Conservation (phyloP, 768 basidiomycete species). For the Amanita inopinata region DNA sequence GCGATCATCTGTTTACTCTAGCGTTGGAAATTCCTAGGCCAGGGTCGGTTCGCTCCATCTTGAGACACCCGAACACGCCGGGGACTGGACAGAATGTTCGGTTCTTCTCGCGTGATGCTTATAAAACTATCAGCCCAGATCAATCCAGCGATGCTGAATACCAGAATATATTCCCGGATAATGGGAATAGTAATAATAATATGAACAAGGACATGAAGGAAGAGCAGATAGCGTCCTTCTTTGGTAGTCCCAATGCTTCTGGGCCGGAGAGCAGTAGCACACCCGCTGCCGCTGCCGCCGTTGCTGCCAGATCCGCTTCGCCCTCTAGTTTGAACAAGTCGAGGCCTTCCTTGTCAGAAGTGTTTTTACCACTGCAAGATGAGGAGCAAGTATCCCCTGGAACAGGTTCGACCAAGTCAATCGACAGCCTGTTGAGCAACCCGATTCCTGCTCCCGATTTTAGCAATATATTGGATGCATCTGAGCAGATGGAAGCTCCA, state of each 20-base stretch:
- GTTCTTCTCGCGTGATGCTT: constrained; percentile 65
- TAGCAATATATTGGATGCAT: constrained; percentile 49
- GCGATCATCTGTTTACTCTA: constrained; percentile 1
- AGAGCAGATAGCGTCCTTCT: constrained; percentile 17
- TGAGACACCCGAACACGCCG: constrained; percentile 61
- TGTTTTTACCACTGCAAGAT: constrained; percentile 36
- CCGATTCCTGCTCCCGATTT: constrained; percentile 33
- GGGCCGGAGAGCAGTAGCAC: constrained; percentile 19
- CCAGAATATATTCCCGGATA: constrained; percentile 18
- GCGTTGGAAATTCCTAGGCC: constrained; percentile 20
- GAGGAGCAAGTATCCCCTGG: constrained; percentile 14
- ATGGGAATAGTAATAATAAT: not conserved
- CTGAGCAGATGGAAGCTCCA: constrained; percentile 44
- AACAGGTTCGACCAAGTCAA: constrained; percentile 14
- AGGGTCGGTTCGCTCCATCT: constrained; percentile 60
- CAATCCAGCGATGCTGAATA: constrained; percentile 37
- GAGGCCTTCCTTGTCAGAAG: constrained; percentile 36
- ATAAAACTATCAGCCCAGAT: constrained; percentile 58
- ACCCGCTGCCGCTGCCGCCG: constrained; percentile 21
- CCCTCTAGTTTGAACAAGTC: constrained; percentile 25
- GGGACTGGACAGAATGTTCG: constrained; percentile 74
- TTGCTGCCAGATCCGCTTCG: constrained; percentile 24
- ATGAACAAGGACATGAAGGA: constrained; percentile 15
- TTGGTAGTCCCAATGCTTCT: constrained; percentile 23
- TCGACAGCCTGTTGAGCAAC: constrained; percentile 23